phyloP scores from a whole-genome alignment of 805 yeast species.

The Metschnikowia proteae region DNA sequence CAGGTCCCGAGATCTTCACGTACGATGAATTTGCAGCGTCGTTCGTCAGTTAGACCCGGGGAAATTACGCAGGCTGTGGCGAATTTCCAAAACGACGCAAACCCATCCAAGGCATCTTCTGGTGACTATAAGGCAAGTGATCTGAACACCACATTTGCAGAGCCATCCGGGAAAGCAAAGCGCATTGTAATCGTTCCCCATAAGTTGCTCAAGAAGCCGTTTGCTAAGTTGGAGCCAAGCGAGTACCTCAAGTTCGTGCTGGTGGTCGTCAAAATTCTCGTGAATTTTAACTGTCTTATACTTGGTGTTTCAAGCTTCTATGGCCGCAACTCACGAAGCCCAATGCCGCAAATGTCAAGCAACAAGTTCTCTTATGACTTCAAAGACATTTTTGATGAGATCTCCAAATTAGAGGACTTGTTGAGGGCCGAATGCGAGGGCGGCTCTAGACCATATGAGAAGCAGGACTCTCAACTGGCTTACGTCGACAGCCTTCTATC shows the following conservation, averaged over 20 bases:
- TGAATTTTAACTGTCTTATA: constrained; percentile 30
- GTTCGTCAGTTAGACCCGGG: constrained; percentile 2
- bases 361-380: constrained; percentile 16
- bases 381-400: constrained; percentile 18
- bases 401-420: neutral
- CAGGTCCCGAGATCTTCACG: constrained; percentile 16
- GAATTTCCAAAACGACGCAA: neutral
- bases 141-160: neutral
- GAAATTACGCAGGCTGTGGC: neutral
- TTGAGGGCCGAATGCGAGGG: neutral
- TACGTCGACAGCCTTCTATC: neutral
- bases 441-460: neutral
- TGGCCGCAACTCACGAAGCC: neutral
- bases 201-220: constrained; percentile 39
- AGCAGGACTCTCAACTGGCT: neutral
- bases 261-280: constrained; percentile 34
- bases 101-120: neutral
- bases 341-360: neutral
- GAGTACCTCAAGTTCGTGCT: constrained; percentile 37
- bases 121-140: neutral
- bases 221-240: constrained; percentile 32
- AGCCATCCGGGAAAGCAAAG: constrained; percentile 16
- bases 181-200: constrained; percentile 37
- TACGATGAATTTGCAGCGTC: constrained; percentile 16
- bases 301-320: neutral